These are phyloP conservation scores for Colletotrichum spinosum DNA, from an alignment of 2,329 filamentous ascomycete species.

Conservation along the genomic window DNA sequence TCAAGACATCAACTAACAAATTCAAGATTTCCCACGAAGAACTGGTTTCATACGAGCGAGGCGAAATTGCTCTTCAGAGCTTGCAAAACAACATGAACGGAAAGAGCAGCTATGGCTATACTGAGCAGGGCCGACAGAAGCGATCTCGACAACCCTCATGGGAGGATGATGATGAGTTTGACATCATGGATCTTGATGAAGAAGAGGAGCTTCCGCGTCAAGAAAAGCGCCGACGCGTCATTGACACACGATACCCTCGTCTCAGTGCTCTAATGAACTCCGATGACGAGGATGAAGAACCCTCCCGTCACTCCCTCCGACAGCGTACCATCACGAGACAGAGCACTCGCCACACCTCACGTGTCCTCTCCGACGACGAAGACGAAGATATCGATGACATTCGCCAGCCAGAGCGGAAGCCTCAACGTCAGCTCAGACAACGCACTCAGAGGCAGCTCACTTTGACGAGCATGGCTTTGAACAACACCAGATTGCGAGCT, in stretches of 20 bases:
- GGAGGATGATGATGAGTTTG: slow-evolving; percentile 16
- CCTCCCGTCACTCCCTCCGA: slow-evolving; percentile 22
- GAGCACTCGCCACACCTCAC: slow-evolving; percentile 11
- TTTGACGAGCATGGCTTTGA: slow-evolving; percentile 42
- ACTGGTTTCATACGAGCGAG: slow-evolving; percentile 18
- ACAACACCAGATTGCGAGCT: slow-evolving; percentile 34
- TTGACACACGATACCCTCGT: slow-evolving; percentile 4
- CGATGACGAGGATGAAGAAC: slow-evolving; percentile 19
- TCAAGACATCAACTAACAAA: slow-evolving; percentile 1
- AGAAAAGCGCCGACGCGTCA: slow-evolving; percentile 9
- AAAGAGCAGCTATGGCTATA: background rate
- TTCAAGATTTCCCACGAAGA: slow-evolving; percentile 27
- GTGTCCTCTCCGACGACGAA: slow-evolving; percentile 7
- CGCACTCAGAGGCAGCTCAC: slow-evolving; percentile 43
- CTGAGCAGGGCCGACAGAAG: slow-evolving; percentile 4
- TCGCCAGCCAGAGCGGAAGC: slow-evolving; percentile 4
- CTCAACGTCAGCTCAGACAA: slow-evolving; percentile 28
- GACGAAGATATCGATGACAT: background rate
- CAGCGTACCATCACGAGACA: slow-evolving; percentile 18
- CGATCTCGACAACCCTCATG: slow-evolving; percentile 4
- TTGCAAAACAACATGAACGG: slow-evolving; percentile 13
- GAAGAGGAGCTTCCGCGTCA: slow-evolving; percentile 10
- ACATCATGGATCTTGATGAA: slow-evolving; percentile 23
- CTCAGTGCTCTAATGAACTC: slow-evolving; percentile 4
- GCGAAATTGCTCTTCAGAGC: slow-evolving; percentile 19